Evolutionary conservation across 768 basidiomycete genomes (phyloP), one percentile per base, ranked within the genome.

Genomic region (Terana coerulea): DNA sequence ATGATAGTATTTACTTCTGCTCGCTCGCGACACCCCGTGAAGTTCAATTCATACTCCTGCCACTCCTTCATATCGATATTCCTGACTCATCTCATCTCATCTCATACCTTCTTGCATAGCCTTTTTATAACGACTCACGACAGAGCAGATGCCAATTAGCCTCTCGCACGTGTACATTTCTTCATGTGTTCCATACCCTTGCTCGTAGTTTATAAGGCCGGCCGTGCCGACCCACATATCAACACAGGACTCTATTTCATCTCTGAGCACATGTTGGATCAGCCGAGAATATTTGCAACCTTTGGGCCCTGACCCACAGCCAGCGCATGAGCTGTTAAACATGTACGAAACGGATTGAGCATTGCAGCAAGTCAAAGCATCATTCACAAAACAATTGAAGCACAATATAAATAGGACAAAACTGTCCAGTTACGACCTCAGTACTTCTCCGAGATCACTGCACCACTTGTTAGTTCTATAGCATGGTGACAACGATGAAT

Each of bases 371-470:
- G 14, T 24, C 9, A n/a, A 6, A 11, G 21, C 41, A 11, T 34
- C 33, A 7, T 7, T 7, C 22, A 43, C 41, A 43, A 5, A 37
- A 37, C 15, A 6, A 19, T n/a, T n/a, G 5, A 37, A 19, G 21
- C 5, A 5, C 21, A 37, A 6, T 37, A 40, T 21, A 21, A 40
- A 40, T 37, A 40, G 3, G 33, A 30, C 22, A 41, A 10, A n/a
- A 26, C 40, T 39, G 48, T 40, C 39, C 24, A 50, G 7, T 5
- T 21, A 17, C 5, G 25, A 17, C 31, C 36, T 73, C 59, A 83
- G 57, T 86, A 87, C 62, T 83, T 85, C 65, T 87, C 86, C 2
- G 84, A 78, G 53, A 87, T 70, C 56, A 87, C 85, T 86, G 19
- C 33, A 26, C 14, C 12, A 22, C 26, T 39, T 28, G 61, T 56